A percentile compares a stretch with the other conserved stretches of the same genome.
phyloP scores from a whole-genome alignment of 345 rosid species.

The Jatropha curcas region DNA sequence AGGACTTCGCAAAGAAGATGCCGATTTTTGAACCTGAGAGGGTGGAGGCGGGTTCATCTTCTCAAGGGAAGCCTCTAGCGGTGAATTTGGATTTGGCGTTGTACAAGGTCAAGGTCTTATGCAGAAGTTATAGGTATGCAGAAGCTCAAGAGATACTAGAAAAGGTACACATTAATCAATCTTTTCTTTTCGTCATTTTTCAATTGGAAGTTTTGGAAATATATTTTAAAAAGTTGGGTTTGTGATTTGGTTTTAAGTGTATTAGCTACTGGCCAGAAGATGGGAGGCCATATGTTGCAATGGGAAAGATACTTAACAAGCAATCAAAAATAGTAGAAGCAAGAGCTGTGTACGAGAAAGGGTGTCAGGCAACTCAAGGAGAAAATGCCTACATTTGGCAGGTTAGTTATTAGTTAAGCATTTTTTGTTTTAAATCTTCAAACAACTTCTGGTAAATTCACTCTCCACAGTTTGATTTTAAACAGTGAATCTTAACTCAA shows the following conservation, averaged over 20 bases:
- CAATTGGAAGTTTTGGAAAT: background rate
- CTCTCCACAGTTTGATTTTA: background rate
- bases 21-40: conserved; percentile 87
- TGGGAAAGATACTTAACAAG: conserved; percentile 79
- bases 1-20: conserved; percentile 76
- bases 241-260: conserved; percentile 54
- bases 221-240: conserved; percentile 5
- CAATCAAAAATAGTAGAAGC: conserved; percentile 66
- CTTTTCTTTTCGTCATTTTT: background rate
- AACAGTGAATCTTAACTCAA: background rate
- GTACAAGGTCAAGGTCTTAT: conserved; percentile 71
- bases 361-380: conserved; percentile 94
- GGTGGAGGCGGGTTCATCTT: conserved; percentile 33
- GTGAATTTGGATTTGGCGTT: conserved; percentile 86
- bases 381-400: conserved; percentile 99
- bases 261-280: conserved; percentile 91
- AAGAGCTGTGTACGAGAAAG: conserved; percentile 74
- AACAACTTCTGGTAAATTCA: background rate
- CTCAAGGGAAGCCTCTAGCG: conserved; percentile 56
- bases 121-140: conserved; percentile 49
- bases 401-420: conserved; percentile 38
- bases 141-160: conserved; percentile 73
- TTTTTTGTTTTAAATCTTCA: background rate
- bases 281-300: conserved; percentile 83
- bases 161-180: conserved; percentile 47